phyloP scores from a whole-genome alignment of 2,329 filamentous ascomycete genomes.

The Sporothrix luriei region DNA sequence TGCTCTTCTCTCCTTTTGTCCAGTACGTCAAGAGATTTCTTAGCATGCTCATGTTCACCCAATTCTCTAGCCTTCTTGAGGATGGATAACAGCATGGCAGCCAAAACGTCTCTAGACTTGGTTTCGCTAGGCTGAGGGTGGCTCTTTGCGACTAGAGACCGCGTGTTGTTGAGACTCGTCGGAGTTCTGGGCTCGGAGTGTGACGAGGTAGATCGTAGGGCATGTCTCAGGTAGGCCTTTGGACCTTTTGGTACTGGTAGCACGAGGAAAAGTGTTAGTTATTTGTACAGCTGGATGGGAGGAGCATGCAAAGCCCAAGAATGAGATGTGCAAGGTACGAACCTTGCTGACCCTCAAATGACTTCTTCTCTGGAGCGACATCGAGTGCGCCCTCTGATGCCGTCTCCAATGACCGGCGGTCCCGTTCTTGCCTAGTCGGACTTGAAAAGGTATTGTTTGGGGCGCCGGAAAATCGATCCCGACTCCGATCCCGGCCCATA shows the following conservation, averaged over 20 bases:
- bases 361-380: neutral
- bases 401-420: neutral
- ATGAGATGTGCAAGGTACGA: neutral
- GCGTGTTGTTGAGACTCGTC: neutral
- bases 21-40: constrained; percentile 11
- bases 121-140: neutral
- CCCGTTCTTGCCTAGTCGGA: neutral
- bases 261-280: neutral
- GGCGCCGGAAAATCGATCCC: neutral
- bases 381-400: neutral
- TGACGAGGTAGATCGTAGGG: neutral
- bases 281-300: neutral
- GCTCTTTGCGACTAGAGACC: neutral
- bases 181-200: neutral
- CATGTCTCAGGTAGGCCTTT: neutral
- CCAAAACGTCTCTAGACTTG: neutral
- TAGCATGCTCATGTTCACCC: constrained; percentile 19
- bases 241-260: constrained; percentile 18
- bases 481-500: neutral
- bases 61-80: constrained; percentile 25
- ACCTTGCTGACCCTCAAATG: neutral
- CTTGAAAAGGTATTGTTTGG: neutral
- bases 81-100: neutral
- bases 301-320: neutral
- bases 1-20: constrained; percentile 25